Conservation (phyloP, 2,329 filamentous ascomycete species). For the Xylaria sp. region DNA sequence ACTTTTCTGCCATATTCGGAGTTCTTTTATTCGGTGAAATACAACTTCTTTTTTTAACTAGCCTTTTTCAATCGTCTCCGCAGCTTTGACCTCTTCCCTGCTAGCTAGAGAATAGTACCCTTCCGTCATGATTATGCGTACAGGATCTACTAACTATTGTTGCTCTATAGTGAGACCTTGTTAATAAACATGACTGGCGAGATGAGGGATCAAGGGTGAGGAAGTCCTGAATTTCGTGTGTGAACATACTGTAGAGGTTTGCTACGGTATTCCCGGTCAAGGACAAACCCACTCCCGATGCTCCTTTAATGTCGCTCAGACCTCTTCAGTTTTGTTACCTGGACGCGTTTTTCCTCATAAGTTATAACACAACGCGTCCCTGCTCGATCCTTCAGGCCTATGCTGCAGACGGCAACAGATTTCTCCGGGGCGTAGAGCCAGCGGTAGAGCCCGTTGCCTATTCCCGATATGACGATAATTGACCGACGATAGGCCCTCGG, state of each 20-base stretch:
- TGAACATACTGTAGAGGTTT: no score
- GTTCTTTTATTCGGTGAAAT: not conserved
- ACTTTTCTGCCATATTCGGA: not conserved
- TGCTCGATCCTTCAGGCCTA: slow-evolving; percentile 29
- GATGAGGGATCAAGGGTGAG: slow-evolving; percentile 2
- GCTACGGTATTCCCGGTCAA: not conserved
- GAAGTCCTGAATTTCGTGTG: not conserved
- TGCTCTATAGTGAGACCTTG: not conserved
- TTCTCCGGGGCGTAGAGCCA: slow-evolving; percentile 8
- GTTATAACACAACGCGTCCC: slow-evolving; percentile 4
- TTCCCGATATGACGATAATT: slow-evolving; percentile 7
- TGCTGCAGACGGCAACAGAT: slow-evolving; percentile 1
- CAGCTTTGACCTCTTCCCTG: slow-evolving; percentile 1
- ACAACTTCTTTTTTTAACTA: not conserved
- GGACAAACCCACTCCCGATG: slow-evolving; percentile 6
- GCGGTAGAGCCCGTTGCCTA: not conserved
- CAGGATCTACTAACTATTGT: not conserved
- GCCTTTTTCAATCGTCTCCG: not conserved
- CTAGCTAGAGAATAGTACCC: not conserved
- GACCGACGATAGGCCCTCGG: not conserved
- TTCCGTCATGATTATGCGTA: not conserved
- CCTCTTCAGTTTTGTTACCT: slow-evolving; percentile 10
- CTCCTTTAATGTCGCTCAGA: slow-evolving; percentile 34
- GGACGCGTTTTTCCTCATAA: not conserved
- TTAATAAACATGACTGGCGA: slow-evolving; percentile 7